Percentiles rank a stretch among this genome's conserved stretches.
These are phyloP conservation scores for Didymella sp. DNA, from an alignment of 2,329 filamentous ascomycete species.

Conservation along the genomic window DNA sequence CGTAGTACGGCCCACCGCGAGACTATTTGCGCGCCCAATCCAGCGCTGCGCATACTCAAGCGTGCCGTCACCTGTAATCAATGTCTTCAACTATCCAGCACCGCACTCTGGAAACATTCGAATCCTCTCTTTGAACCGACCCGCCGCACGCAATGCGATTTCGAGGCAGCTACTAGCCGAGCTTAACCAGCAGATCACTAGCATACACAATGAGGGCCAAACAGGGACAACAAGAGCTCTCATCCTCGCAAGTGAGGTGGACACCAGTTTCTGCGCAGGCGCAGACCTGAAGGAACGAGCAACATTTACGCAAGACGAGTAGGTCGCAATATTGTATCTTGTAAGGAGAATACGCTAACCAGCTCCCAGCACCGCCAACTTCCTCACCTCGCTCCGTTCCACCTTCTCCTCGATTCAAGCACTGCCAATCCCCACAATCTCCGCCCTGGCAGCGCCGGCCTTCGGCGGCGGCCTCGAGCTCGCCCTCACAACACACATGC, in stretches of 20 bases:
- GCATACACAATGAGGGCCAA: slow-evolving; percentile 67
- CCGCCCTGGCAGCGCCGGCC: slow-evolving; percentile 82
- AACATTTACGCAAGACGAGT: slow-evolving; percentile 81
- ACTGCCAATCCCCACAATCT: slow-evolving; percentile 88
- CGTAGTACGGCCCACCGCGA: slow-evolving; percentile 28
- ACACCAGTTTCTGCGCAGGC: slow-evolving; percentile 89
- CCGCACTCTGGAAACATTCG: slow-evolving; percentile 84
- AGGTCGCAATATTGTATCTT: slow-evolving; percentile 39
- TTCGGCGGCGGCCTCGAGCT: slow-evolving; percentile 94
- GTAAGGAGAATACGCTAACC: not conserved
- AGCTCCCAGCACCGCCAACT: slow-evolving; percentile 71
- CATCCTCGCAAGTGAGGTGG: slow-evolving; percentile 83
- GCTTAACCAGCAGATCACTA: slow-evolving; percentile 74
- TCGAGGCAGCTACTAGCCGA: slow-evolving; percentile 77
- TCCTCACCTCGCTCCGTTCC: slow-evolving; percentile 76
- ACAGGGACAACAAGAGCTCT: slow-evolving; percentile 75
- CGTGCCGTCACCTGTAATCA: slow-evolving; percentile 64
- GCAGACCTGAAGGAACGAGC: slow-evolving; percentile 91
- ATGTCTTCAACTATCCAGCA: slow-evolving; percentile 76
- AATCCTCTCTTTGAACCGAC: slow-evolving; percentile 85
- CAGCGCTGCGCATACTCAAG: slow-evolving; percentile 50
- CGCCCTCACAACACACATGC: slow-evolving; percentile 86
- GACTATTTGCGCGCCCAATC: slow-evolving; percentile 31
- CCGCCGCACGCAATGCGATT: slow-evolving; percentile 86
- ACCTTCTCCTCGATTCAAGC: slow-evolving; percentile 76